Base-by-base conservation (phyloP, 331 rosid genomes). In the Rosa hybrid region DNA sequence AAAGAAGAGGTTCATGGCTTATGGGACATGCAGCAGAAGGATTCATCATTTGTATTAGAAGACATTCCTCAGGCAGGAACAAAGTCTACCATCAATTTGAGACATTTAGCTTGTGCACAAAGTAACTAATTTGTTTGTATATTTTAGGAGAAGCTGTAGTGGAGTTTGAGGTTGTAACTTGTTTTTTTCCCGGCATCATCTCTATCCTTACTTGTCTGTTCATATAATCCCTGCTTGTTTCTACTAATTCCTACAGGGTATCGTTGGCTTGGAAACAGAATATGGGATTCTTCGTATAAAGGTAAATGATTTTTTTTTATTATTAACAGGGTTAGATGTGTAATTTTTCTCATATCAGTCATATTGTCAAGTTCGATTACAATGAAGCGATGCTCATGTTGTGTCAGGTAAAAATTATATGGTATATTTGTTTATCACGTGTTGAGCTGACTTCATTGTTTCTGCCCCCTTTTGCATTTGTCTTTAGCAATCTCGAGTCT, bases 191-290 rank as follows among this genome's bases (percentile, higher is more conserved):
- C 51, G 50, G 41, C 34, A 80, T 68, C 12, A 3, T 17, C 53
- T 74, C 0, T 14, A 49, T 74, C 39, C 54, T 16, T 12, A 13
- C 39, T 71, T 64, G 51, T 16, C 38, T 21, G 48, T 59, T 30
- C 50, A 53, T 63, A 46, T 42, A 75, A 57, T 16, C 25, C 56
- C 12, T 14, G 81, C 73, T 83, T 39, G 56, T 77, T 68, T 81
- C 20, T 81, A 67, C 4, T 34, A 34, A 34, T 34, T 34, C 60
- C 49, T 45, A 46, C 57, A 94, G 98, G 97, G 86, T 63, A 56
- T 89, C 54, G 86, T 94, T 86, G 94, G 93, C 74, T 27, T 92
- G 89, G 88, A 92, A 85, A 94, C 97, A 23, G 90, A 91, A 75
- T 74, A 87, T 21, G 97, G 97, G 77, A 54, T 54, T 84, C 80